Conservation (phyloP, 2,329 filamentous ascomycete genomes). For the Clonostachys sp. region DNA sequence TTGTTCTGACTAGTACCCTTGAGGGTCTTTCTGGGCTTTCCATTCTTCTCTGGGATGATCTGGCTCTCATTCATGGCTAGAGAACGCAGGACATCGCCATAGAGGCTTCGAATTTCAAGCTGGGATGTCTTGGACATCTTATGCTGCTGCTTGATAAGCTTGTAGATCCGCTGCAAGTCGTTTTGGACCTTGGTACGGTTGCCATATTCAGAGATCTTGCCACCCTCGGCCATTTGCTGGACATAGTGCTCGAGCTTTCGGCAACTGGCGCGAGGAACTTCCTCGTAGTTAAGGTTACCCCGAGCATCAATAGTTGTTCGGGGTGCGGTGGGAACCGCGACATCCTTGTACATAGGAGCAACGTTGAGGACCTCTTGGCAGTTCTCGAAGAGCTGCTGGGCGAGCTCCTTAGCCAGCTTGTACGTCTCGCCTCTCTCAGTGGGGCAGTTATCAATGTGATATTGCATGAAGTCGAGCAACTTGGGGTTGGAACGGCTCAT, state of each 20-base stretch:
- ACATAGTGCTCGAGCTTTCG: constrained; percentile 98
- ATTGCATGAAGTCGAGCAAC: constrained; percentile 98
- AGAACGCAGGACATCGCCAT: constrained; percentile 89
- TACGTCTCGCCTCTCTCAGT: constrained; percentile 97
- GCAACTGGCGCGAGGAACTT: constrained; percentile 80
- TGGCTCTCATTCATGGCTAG: constrained; percentile 97
- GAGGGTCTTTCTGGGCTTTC: constrained; percentile 55
- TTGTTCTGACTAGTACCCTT: constrained; percentile 59
- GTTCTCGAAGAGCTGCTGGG: constrained; percentile 91
- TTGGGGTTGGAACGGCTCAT: constrained; percentile 99
- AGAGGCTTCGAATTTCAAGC: constrained; percentile 91
- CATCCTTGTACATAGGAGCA: constrained; percentile 92
- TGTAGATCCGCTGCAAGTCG: constrained; percentile 92
- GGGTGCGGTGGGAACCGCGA: constrained; percentile 85
- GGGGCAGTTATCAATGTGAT: constrained; percentile 98
- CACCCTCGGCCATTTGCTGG: constrained; percentile 95
- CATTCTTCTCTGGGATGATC: constrained; percentile 85
- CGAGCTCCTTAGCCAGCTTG: constrained; percentile 92
- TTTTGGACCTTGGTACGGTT: constrained; percentile 98
- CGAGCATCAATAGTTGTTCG: constrained; percentile 88
- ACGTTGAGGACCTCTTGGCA: constrained; percentile 86
- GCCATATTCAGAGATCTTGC: constrained; percentile 97
- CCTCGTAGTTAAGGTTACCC: constrained; percentile 89
- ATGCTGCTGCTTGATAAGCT: constrained; percentile 97
- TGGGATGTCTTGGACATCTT: constrained; percentile 95